A percentile compares a stretch with the other conserved stretches of the same genome.
Evolutionary conservation across 192 early-diverging fungal genomes (phyloP).

Genomic region (Linderina pennispora): DNA sequence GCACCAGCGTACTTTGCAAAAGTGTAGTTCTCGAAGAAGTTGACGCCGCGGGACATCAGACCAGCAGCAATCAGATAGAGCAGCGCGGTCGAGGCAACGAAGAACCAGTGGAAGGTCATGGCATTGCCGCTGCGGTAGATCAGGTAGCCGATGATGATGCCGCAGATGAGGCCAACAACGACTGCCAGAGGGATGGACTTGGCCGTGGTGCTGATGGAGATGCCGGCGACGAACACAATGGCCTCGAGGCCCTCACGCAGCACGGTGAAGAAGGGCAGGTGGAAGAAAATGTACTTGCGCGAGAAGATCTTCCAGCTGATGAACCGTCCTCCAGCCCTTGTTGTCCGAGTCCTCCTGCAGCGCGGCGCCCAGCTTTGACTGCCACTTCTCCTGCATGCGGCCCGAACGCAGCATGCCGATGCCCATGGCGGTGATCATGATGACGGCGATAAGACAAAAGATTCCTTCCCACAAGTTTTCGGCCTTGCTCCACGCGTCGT

Average conservation of each 20-base stretch:
- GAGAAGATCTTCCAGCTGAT: slow-evolving; percentile 36
- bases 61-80: slow-evolving; percentile 81
- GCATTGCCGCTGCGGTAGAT: slow-evolving; percentile 67
- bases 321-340: slow-evolving; percentile 22
- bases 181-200: slow-evolving; percentile 77
- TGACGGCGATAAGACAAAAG: slow-evolving; percentile 67
- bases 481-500: slow-evolving; percentile 52
- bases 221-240: slow-evolving; percentile 86
- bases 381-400: slow-evolving; percentile 75
- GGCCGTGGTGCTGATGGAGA: slow-evolving; percentile 55
- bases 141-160: slow-evolving; percentile 60
- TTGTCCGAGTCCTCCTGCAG: slow-evolving; percentile 38
- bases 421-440: slow-evolving; percentile 77
- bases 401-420: slow-evolving; percentile 73
- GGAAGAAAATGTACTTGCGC: slow-evolving; percentile 64
- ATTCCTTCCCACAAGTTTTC: slow-evolving; percentile 83
- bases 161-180: slow-evolving; percentile 63
- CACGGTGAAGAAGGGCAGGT: slow-evolving; percentile 81
- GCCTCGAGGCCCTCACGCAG: slow-evolving; percentile 85
- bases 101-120: slow-evolving; percentile 75
- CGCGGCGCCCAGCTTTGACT: slow-evolving; percentile 49
- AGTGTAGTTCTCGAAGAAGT: slow-evolving; percentile 58
- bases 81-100: slow-evolving; percentile 61
- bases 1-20: slow-evolving; percentile 65
- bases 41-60: slow-evolving; percentile 62